Percentiles rank a stretch among this genome's conserved stretches.
These are phyloP conservation scores for Volutella citrinella DNA, from an alignment of 2,329 filamentous ascomycete genomes.

Conservation along the genomic window DNA sequence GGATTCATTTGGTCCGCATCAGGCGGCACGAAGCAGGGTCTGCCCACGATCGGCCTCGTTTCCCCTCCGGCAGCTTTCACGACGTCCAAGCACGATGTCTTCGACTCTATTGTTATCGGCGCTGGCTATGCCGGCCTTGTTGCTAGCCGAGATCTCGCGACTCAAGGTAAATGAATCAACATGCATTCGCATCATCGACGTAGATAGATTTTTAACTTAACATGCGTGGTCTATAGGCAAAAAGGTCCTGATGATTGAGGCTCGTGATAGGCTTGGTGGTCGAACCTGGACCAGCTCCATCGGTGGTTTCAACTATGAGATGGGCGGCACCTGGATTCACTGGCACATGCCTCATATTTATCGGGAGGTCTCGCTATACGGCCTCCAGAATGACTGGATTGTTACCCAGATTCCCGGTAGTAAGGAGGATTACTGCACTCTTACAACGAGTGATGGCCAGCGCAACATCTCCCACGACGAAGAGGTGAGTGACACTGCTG, in stretches of 20 bases:
- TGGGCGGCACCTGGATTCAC: slow-evolving; percentile 43
- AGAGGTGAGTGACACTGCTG: slow-evolving; percentile 1
- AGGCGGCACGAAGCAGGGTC: slow-evolving; percentile 1
- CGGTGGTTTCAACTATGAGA: slow-evolving; percentile 35
- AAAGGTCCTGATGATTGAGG: slow-evolving; percentile 36
- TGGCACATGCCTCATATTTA: slow-evolving; percentile 37
- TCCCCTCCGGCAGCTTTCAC: neutral
- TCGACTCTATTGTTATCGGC: slow-evolving; percentile 18
- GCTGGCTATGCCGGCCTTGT: slow-evolving; percentile 30
- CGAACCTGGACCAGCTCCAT: slow-evolving; percentile 36
- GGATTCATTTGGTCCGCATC: slow-evolving; percentile 11
- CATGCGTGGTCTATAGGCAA: too few relatives aligned
- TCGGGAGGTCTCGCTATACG: slow-evolving; percentile 40
- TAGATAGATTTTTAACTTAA: too few relatives aligned
- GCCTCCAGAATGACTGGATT: slow-evolving; percentile 26
- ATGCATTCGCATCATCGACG: too few relatives aligned
- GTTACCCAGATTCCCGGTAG: slow-evolving; percentile 9
- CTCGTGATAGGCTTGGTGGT: slow-evolving; percentile 39
- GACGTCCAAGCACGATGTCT: neutral
- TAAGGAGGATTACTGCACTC: slow-evolving; percentile 6
- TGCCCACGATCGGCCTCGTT: slow-evolving; percentile 7
- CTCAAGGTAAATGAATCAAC: too few relatives aligned
- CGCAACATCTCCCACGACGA: slow-evolving; percentile 5
- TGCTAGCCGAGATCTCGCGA: slow-evolving; percentile 25
- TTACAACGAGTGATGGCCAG: slow-evolving; percentile 1